phyloP scores from a whole-genome alignment of 495 filamentous ascomycete genomes.

The Tetracladium setigerum region DNA sequence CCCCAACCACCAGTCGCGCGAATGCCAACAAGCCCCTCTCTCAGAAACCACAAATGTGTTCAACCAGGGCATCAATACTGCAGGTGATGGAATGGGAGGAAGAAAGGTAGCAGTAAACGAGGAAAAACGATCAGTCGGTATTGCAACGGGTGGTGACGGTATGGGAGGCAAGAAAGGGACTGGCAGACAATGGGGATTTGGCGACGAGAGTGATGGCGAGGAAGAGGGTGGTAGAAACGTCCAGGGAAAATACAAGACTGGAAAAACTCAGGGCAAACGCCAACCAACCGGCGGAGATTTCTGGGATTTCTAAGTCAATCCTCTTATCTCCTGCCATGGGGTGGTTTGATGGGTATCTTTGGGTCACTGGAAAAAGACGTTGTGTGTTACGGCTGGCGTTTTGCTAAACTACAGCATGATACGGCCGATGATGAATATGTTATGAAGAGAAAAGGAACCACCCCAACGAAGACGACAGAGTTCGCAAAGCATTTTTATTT shows the following conservation, averaged over 20 bases:
- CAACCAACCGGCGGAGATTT: slow-evolving; percentile 14
- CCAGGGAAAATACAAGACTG: slow-evolving; percentile 13
- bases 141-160: slow-evolving; percentile 59
- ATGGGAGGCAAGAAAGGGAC: slow-evolving; percentile 64
- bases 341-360: too few relatives aligned
- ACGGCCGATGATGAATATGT: too few relatives aligned
- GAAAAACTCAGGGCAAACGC: slow-evolving; percentile 12
- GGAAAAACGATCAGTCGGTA: slow-evolving; percentile 32
- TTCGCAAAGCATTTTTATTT: too few relatives aligned
- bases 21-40: slow-evolving; percentile 20
- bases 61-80: slow-evolving; percentile 22
- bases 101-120: not conserved
- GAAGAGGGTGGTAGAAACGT: slow-evolving; percentile 10
- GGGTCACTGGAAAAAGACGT: too few relatives aligned
- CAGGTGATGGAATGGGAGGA: slow-evolving; percentile 12
- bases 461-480: too few relatives aligned
- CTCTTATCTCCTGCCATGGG: too few relatives aligned
- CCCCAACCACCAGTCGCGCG: slow-evolving; percentile 16
- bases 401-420: too few relatives aligned
- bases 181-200: slow-evolving; percentile 52
- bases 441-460: too few relatives aligned
- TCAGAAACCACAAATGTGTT: slow-evolving; percentile 16
- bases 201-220: slow-evolving; percentile 45
- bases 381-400: too few relatives aligned
- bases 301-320: slow-evolving; percentile 18